Percentiles rank a stretch among this genome's conserved stretches.
phyloP scores from a whole-genome alignment of 768 basidiomycete species.

The Leccinum boreale region DNA sequence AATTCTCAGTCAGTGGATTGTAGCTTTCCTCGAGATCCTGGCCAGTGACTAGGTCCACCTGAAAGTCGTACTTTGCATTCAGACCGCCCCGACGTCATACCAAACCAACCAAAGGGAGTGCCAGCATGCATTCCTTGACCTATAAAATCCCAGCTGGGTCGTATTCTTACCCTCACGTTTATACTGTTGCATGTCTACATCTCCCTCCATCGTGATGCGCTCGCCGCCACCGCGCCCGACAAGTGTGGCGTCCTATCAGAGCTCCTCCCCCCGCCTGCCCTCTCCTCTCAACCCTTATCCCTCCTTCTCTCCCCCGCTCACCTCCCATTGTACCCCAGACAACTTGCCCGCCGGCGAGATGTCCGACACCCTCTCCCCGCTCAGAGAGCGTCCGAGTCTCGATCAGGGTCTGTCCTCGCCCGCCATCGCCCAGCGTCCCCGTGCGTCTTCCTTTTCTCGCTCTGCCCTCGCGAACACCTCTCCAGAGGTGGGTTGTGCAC shows the following conservation, averaged over 20 bases:
- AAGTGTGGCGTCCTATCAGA: constrained; percentile 8
- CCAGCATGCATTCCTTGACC: constrained; percentile 2
- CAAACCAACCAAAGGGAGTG: neutral
- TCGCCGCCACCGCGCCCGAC: constrained; percentile 10
- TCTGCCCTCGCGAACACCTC: constrained; percentile 5
- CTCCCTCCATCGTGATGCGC: neutral
- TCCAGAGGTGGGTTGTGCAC: constrained; percentile 4
- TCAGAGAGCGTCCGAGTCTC: constrained; percentile 12
- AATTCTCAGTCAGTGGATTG: neutral
- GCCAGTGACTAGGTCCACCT: neutral
- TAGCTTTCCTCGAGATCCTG: neutral
- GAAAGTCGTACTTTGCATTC: constrained; percentile 1
- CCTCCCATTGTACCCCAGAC: neutral
- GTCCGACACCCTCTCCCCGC: constrained; percentile 15
- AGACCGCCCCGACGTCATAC: constrained; percentile 14
- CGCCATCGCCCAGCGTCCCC: neutral
- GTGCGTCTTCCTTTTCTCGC: constrained; percentile 14
- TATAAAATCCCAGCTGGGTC: constrained; percentile 13
- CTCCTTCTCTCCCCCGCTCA: constrained; percentile 3
- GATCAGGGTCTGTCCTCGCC: constrained; percentile 7
- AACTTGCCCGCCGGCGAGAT: constrained; percentile 12
- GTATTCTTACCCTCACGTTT: neutral
- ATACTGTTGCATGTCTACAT: neutral
- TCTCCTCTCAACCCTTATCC: constrained; percentile 26
- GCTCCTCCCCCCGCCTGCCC: constrained; percentile 15